A percentile compares a stretch with the other conserved stretches of the same genome.
Evolutionary conservation across 148 eudicot genomes (phyloP).

Genomic region (Arbutus unedo): DNA sequence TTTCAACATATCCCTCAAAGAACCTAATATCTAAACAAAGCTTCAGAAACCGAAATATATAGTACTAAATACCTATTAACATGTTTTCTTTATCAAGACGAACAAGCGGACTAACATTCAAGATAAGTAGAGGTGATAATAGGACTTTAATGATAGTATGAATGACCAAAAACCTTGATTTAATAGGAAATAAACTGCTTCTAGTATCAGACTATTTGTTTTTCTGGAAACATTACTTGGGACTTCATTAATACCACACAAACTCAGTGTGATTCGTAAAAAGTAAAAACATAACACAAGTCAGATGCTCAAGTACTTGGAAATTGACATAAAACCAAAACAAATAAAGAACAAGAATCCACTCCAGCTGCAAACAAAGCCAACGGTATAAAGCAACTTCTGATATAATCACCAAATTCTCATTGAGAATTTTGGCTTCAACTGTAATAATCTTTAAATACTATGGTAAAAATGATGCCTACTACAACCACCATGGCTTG

Average conservation of each 20-base stretch:
- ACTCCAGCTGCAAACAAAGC: not conserved
- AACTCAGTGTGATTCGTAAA: not conserved
- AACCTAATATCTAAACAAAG: not conserved
- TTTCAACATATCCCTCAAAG: not conserved
- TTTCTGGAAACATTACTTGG: not conserved
- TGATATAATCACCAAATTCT: not conserved
- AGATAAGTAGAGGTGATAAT: not conserved
- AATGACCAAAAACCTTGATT: not conserved
- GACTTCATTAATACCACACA: not conserved
- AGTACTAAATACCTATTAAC: not conserved
- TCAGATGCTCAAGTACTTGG: not conserved
- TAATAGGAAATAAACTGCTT: not conserved
- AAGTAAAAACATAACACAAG: not conserved
- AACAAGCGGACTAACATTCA: not conserved
- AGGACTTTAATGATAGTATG: not conserved
- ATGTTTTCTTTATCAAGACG: not conserved
- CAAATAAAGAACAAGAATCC: not conserved
- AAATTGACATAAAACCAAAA: not conserved
- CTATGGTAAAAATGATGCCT: not conserved
- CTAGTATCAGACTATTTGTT: not conserved
- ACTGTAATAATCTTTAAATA: not conserved
- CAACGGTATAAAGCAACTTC: not conserved
- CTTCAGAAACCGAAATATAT: not conserved
- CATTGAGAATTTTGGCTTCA: not conserved
- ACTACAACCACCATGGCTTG: too few species aligned